Evolutionary conservation across 495 filamentous ascomycete species (phyloP).

Genomic region (Choiromyces venosus): DNA sequence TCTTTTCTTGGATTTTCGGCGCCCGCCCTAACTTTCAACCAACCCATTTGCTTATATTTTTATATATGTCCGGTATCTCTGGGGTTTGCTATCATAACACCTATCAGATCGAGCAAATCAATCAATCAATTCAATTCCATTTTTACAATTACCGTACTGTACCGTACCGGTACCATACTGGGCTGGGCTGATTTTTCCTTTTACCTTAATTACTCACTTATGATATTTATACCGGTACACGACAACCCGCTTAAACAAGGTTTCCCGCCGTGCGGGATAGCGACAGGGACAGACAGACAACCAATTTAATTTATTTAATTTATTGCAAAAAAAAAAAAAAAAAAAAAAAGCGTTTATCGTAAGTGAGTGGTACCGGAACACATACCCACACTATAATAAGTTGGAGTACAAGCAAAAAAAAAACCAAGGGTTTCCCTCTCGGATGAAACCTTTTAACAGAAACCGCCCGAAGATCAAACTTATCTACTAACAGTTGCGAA

Average conservation of each 20-base stretch:
- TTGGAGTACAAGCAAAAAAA: no score
- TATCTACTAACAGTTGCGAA: no score
- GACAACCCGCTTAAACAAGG: not conserved
- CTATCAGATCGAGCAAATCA: not conserved
- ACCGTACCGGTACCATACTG: not conserved
- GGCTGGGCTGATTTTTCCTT: not conserved
- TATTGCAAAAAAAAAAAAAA: not conserved
- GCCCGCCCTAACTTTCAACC: not conserved
- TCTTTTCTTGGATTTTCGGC: not conserved
- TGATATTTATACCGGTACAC: not conserved
- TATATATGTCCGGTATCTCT: not conserved
- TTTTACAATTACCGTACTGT: not conserved
- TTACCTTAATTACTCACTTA: no score
- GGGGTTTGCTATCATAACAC: not conserved
- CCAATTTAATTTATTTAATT: not conserved
- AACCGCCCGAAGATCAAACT: not conserved
- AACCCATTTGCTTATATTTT: not conserved
- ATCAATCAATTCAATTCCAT: no score
- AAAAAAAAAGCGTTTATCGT: no score
- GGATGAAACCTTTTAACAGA: not conserved
- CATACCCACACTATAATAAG: no score
- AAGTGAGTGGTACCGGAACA: no score
- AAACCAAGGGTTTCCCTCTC: not conserved
- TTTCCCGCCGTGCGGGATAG: not conserved
- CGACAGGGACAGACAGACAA: constrained; percentile 1